These are phyloP conservation scores for Diaporthe amygdali DNA, from an alignment of 2,329 filamentous ascomycete species.

Conservation along the genomic window DNA sequence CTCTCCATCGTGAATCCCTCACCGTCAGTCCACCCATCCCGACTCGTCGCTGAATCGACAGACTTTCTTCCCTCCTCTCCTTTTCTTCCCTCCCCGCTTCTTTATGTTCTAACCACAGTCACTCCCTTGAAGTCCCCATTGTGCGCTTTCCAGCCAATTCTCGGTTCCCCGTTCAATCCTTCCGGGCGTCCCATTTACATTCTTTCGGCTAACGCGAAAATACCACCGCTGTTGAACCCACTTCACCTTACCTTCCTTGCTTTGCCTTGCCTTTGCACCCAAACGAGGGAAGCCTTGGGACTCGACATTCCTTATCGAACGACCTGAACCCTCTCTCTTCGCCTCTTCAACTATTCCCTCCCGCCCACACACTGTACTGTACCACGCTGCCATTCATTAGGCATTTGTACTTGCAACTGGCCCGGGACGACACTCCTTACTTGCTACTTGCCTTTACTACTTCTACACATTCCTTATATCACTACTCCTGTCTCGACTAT, in stretches of 20 bases:
- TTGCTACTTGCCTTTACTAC: constrained; percentile 26
- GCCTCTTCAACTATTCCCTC: constrained; percentile 26
- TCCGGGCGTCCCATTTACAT: constrained; percentile 52
- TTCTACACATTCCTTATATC: constrained; percentile 19
- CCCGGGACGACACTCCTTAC: constrained; percentile 44
- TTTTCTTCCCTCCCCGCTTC: constrained; percentile 43
- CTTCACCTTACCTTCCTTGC: constrained; percentile 34
- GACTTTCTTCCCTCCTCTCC: constrained; percentile 32
- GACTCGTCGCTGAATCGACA: constrained; percentile 32
- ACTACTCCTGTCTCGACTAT: constrained; percentile 8
- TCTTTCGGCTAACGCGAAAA: constrained; percentile 39
- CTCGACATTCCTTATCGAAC: constrained; percentile 21
- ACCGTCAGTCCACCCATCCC: constrained; percentile 24
- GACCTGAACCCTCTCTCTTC: constrained; percentile 26
- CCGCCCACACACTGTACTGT: constrained; percentile 18
- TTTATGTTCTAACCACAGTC: constrained; percentile 50
- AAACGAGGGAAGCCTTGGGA: constrained; percentile 17
- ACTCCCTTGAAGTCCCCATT: constrained; percentile 50
- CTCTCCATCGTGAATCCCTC: constrained; percentile 27
- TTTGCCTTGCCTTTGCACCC: constrained; percentile 25
- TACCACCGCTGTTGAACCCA: constrained; percentile 28
- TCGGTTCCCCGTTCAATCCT: constrained; percentile 56
- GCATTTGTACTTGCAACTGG: constrained; percentile 26
- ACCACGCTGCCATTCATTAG: constrained; percentile 30
- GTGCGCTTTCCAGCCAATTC: constrained; percentile 38